Conservation (phyloP, 2,329 filamentous ascomycete species). For the Fusarium miscanthi region DNA sequence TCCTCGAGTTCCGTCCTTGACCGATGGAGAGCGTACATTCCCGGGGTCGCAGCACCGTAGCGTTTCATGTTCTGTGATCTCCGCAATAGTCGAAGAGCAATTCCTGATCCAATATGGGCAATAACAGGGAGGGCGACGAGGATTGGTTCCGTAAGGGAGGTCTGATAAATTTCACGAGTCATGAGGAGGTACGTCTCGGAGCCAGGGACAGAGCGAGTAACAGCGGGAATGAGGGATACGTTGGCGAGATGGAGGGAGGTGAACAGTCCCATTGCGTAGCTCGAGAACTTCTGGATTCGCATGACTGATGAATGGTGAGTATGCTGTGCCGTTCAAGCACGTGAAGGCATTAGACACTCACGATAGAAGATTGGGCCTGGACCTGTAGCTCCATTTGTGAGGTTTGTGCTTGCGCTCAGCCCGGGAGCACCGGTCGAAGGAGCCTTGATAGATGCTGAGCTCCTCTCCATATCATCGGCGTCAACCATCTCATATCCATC, state of each 20-base stretch:
- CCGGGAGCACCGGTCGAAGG: constrained; percentile 62
- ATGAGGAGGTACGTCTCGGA: constrained; percentile 90
- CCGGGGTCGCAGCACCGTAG: constrained; percentile 77
- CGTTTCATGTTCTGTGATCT: constrained; percentile 76
- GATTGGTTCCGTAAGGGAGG: constrained; percentile 80
- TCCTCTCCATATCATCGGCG: constrained; percentile 48
- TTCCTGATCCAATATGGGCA: constrained; percentile 80
- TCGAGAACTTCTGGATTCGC: constrained; percentile 87
- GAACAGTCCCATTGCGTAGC: constrained; percentile 84
- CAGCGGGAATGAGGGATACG: constrained; percentile 81
- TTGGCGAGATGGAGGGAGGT: constrained; percentile 81
- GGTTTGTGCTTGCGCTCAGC: constrained; percentile 62
- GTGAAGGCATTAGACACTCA: constrained; percentile 54
- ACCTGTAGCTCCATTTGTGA: constrained; percentile 50
- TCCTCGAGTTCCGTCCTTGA: constrained; percentile 46
- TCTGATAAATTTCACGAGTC: constrained; percentile 92
- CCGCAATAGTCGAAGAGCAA: constrained; percentile 80
- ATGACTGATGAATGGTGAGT: constrained; percentile 39
- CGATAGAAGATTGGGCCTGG: constrained; percentile 81
- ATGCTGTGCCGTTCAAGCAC: not conserved
- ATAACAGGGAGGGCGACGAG: constrained; percentile 80
- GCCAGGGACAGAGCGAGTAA: constrained; percentile 76
- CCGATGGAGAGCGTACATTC: constrained; percentile 56
- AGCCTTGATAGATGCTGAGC: constrained; percentile 50
- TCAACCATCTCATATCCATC: constrained; percentile 44